Conservation (phyloP, 805 yeast species). For the Yamadazyma philogaea region DNA sequence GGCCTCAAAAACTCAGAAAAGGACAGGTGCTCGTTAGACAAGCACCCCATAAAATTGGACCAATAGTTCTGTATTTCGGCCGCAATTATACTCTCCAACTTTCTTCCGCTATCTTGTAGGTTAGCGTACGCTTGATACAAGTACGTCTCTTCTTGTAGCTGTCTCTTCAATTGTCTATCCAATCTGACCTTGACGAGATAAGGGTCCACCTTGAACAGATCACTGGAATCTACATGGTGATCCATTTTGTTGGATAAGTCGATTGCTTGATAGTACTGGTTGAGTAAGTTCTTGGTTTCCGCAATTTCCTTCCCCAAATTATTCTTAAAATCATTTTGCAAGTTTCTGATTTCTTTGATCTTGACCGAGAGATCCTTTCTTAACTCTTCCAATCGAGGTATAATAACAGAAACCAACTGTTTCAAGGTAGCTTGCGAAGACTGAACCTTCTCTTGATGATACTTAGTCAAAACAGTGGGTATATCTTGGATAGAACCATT, state of each 20-base stretch:
- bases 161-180: slow-evolving; percentile 75
- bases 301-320: slow-evolving; percentile 58
- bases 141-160: slow-evolving; percentile 78
- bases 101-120: slow-evolving; percentile 82
- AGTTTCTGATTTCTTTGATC: slow-evolving; percentile 79
- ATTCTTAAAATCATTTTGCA: slow-evolving; percentile 82
- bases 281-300: slow-evolving; percentile 39
- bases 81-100: slow-evolving; percentile 81
- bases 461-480: slow-evolving; percentile 60
- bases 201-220: slow-evolving; percentile 65
- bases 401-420: slow-evolving; percentile 45
- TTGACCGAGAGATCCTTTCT: slow-evolving; percentile 74
- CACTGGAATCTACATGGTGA: slow-evolving; percentile 14
- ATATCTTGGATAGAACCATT: slow-evolving; percentile 73
- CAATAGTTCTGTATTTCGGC: slow-evolving; percentile 82
- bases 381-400: slow-evolving; percentile 56
- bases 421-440: slow-evolving; percentile 43
- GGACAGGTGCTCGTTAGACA: slow-evolving; percentile 71
- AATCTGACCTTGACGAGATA: slow-evolving; percentile 66
- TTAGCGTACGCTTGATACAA: slow-evolving; percentile 86
- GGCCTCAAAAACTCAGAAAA: slow-evolving; percentile 66
- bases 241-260: slow-evolving; percentile 55
- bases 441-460: slow-evolving; percentile 42
- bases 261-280: slow-evolving; percentile 55
- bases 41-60: slow-evolving; percentile 63